Evolutionary conservation across 495 filamentous ascomycete species (phyloP).

Genomic region (Xylaria castorea): DNA sequence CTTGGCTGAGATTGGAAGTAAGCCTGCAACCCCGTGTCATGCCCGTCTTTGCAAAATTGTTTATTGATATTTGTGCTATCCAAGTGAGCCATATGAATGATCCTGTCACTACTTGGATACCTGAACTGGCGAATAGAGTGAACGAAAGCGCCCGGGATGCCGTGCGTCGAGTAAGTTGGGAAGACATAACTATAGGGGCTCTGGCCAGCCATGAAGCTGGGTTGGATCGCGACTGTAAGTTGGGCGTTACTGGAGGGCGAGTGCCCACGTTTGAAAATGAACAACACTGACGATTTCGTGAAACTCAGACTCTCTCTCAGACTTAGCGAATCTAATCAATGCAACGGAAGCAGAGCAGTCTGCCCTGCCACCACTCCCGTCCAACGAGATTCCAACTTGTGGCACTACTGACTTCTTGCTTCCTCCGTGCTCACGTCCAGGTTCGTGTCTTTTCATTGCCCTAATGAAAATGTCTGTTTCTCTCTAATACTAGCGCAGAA

Average conservation of each 20-base stretch:
- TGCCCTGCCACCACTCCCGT: background rate
- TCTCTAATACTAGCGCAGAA: background rate
- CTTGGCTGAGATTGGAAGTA: background rate
- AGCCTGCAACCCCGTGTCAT: no score
- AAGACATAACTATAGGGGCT: background rate
- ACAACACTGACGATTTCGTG: background rate
- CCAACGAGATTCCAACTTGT: background rate
- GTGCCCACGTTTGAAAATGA: background rate
- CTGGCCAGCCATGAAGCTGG: background rate
- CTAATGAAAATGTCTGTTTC: no score
- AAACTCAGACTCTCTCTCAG: background rate
- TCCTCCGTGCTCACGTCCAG: background rate
- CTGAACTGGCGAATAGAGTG: no score
- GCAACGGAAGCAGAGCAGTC: background rate
- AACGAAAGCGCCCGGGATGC: no score
- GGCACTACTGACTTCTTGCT: background rate
- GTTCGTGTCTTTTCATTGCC: background rate
- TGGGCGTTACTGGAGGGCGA: no score
- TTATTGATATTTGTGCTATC: background rate
- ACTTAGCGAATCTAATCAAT: background rate
- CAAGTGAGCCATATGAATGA: background rate
- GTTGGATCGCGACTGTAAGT: background rate
- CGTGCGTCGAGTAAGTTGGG: background rate
- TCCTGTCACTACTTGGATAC: background rate
- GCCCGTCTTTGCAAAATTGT: no score